Percentiles rank a stretch among this genome's conserved stretches.
Evolutionary conservation across 1,284 basidiomycete genomes (phyloP).

Genomic region (Marasmius tenuissimus): DNA sequence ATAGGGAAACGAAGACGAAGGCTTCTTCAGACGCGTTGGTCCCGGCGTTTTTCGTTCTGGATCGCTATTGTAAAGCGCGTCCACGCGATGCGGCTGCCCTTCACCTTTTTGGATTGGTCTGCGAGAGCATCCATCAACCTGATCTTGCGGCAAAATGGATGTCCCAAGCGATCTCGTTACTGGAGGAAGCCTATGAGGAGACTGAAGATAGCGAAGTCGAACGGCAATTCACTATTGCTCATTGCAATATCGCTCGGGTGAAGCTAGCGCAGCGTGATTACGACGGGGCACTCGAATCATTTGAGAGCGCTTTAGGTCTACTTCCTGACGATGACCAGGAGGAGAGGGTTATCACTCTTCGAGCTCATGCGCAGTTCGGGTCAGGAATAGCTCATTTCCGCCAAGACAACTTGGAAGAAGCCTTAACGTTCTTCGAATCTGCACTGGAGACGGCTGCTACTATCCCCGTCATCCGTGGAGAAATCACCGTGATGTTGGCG

Average conservation of each 20-base stretch:
- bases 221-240: constrained; percentile 78
- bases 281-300: constrained; percentile 65
- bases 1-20: constrained; percentile 26
- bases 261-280: constrained; percentile 63
- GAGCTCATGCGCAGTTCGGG: constrained; percentile 70
- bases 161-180: constrained; percentile 64
- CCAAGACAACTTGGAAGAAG: constrained; percentile 60
- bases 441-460: constrained; percentile 59
- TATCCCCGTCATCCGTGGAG: constrained; percentile 53
- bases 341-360: constrained; percentile 35
- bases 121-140: constrained; percentile 79
- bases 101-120: constrained; percentile 86
- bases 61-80: constrained; percentile 70
- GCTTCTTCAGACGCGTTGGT: constrained; percentile 47
- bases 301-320: constrained; percentile 75
- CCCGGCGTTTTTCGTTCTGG: constrained; percentile 80
- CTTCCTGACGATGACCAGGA: constrained; percentile 51
- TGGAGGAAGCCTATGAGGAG: constrained; percentile 89
- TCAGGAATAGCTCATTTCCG: constrained; percentile 74
- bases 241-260: constrained; percentile 81
- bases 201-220: constrained; percentile 81
- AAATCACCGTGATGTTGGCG: constrained; percentile 76
- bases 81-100: constrained; percentile 76
- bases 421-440: constrained; percentile 65
- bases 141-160: constrained; percentile 63